phyloP scores from a whole-genome alignment of 2,329 filamentous ascomycete species.

The Lachnellula arida region DNA sequence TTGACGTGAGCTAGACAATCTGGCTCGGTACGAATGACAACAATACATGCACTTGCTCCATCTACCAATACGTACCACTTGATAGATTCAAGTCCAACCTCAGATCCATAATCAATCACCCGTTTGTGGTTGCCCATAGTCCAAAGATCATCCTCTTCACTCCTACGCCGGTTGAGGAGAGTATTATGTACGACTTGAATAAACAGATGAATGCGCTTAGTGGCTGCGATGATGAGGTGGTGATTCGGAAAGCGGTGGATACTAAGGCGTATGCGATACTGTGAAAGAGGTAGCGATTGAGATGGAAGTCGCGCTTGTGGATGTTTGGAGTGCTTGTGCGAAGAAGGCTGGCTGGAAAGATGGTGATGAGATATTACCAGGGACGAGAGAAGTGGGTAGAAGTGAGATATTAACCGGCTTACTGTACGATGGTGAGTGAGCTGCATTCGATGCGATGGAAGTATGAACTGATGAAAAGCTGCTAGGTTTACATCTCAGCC shows the following conservation, averaged over 20 bases:
- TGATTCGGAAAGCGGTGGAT: no score
- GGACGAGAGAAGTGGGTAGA: slow-evolving; percentile 12
- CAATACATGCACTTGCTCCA: slow-evolving; percentile 54
- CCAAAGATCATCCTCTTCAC: slow-evolving; percentile 72
- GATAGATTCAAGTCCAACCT: slow-evolving; percentile 69
- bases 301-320: neutral
- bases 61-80: slow-evolving; percentile 69
- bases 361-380: slow-evolving; percentile 8
- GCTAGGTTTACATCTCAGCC: slow-evolving; percentile 22
- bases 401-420: slow-evolving; percentile 15
- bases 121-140: slow-evolving; percentile 61
- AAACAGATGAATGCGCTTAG: no score
- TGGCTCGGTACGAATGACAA: slow-evolving; percentile 75
- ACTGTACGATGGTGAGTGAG: slow-evolving; percentile 18
- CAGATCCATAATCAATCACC: slow-evolving; percentile 64
- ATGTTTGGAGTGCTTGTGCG: slow-evolving; percentile 4
- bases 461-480: neutral
- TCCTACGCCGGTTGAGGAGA: slow-evolving; percentile 70
- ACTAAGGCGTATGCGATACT: no score
- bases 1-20: neutral
- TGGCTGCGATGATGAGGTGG: no score
- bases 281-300: no score
- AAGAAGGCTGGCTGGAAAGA: slow-evolving; percentile 2
- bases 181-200: slow-evolving; percentile 3
- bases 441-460: neutral